These are phyloP conservation scores for Rosa lucieae DNA, from an alignment of 306 rosid genomes.

Conservation along the genomic window DNA sequence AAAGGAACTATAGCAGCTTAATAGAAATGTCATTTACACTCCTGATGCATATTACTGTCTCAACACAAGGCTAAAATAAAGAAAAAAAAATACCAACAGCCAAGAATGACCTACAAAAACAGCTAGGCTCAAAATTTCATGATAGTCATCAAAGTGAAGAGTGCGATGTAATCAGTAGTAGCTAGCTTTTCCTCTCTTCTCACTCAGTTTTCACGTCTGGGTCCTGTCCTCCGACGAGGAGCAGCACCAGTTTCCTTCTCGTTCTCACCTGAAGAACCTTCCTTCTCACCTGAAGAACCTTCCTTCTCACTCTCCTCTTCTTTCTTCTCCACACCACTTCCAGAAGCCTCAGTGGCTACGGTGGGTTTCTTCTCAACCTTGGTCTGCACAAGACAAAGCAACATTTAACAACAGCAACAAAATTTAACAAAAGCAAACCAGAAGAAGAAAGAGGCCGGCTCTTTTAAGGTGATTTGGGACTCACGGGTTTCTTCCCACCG, in stretches of 20 bases:
- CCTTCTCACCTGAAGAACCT: conserved; percentile 53
- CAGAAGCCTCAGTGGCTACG: conserved; percentile 41
- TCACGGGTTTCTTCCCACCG: conserved; percentile 73
- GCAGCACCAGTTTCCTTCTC: conserved; percentile 55
- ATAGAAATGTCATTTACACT: conserved; percentile 23
- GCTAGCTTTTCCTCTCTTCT: neutral
- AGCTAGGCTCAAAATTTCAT: conserved; percentile 21
- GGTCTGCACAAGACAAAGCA: conserved; percentile 32
- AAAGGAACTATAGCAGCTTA: conserved; percentile 12
- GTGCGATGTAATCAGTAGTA: neutral
- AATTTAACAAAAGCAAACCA: neutral
- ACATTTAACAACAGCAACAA: neutral
- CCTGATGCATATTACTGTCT: conserved; percentile 20
- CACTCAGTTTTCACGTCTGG: conserved; percentile 61
- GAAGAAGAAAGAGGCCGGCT: neutral
- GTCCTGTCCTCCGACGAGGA: conserved; percentile 56
- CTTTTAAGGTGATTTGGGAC: conserved; percentile 17
- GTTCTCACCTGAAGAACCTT: conserved; percentile 42
- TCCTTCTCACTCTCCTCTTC: conserved; percentile 50
- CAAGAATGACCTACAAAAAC: conserved; percentile 19
- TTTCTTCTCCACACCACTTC: conserved; percentile 39
- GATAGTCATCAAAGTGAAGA: neutral
- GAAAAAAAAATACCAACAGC: neutral
- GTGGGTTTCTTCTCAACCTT: conserved; percentile 38
- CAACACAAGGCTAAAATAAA: conserved; percentile 3